Conservation (phyloP, 192 early-diverging fungal genomes). For the Jimgerdemannia lactiflua region DNA sequence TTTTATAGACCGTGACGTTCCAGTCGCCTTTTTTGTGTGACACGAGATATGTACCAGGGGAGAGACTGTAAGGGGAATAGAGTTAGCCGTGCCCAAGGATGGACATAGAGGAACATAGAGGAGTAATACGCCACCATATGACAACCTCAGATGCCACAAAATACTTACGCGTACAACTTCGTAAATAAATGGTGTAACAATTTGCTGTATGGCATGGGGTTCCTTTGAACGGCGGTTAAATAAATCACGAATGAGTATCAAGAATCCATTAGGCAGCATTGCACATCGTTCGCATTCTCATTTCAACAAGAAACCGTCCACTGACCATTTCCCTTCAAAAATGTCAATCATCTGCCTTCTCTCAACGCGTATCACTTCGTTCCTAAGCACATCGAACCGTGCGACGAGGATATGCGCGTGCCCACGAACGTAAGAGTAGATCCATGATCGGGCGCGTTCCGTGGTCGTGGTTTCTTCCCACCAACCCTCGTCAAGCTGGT, state of each 20-base stretch:
- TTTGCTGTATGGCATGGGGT: constrained; percentile 24
- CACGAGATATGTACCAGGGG: constrained; percentile 15
- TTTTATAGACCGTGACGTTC: constrained; percentile 8
- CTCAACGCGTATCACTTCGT: constrained; percentile 19
- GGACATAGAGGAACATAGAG: too few relatives aligned
- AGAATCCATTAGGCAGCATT: background rate
- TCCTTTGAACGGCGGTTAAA: background rate
- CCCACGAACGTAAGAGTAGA: constrained; percentile 25
- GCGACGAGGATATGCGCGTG: constrained; percentile 29
- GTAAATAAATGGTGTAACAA: constrained; percentile 23
- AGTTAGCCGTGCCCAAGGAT: background rate
- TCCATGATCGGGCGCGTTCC: constrained; percentile 29
- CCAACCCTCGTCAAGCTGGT: constrained; percentile 17
- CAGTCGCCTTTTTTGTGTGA: constrained; percentile 14
- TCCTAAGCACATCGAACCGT: constrained; percentile 24
- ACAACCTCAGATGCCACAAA: background rate
- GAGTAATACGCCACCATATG: constrained; percentile 5
- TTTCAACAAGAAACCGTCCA: background rate
- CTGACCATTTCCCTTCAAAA: constrained; percentile 25
- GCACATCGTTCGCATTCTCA: background rate
- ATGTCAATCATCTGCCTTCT: constrained; percentile 25
- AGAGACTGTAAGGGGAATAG: background rate
- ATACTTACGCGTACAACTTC: constrained; percentile 18
- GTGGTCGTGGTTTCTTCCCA: constrained; percentile 21
- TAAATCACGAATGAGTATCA: too few relatives aligned